Base-by-base conservation (phyloP, 768 basidiomycete species). In the Phylloporus rhodoxanthus region DNA sequence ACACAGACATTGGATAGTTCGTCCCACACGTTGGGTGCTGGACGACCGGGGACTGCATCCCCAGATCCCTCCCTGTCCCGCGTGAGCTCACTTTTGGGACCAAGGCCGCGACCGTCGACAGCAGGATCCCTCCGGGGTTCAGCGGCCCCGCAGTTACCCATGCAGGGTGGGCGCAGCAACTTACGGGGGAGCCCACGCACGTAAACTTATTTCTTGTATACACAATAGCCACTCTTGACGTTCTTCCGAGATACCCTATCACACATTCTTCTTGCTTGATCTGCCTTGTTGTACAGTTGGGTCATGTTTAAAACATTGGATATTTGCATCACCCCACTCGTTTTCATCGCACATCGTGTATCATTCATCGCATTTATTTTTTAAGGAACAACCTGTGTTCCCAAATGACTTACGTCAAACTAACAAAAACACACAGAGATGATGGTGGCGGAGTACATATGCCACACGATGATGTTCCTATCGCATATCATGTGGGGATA, bases 131-230 rank as follows among this genome's bases (percentile, higher is more conserved):
- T 54, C 14, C 57, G 64, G 8, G 53, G 52, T 30, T 26, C 56
- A 2, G 52, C 59, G 30, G 43, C 47, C 10, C 66, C 53, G 43
- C 67, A 65, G 14, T 42, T 67, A 48, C 67, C 66, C 3, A 58
- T 67, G 57, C 66, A 69, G 19, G 66, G 67, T 9, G 56, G 67
- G 19, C 61, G 67, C n/a, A 34, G 52, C 3, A 48, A 13, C 32
- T 39, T 51, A n/a, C 19, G 37, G 17, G 54, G 63, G 19, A n/a
- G 48, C 13, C 53, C 47, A 25, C 56, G 61, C 15, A 23, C 20
- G 43, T 36, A 10, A 2, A 34, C 13, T 26, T 9, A 8, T 53
- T 62, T 57, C 57, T 67, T 62, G 62, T 48, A 47, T 25, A 26
- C 28, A 10, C 28, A 26, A 7, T 26, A 17, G 52, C 41, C 2